Percentiles rank a stretch among this genome's conserved stretches.
Conservation (phyloP, 352 stramenopile genomes). For the Phytophthora fragariaefolia region DNA sequence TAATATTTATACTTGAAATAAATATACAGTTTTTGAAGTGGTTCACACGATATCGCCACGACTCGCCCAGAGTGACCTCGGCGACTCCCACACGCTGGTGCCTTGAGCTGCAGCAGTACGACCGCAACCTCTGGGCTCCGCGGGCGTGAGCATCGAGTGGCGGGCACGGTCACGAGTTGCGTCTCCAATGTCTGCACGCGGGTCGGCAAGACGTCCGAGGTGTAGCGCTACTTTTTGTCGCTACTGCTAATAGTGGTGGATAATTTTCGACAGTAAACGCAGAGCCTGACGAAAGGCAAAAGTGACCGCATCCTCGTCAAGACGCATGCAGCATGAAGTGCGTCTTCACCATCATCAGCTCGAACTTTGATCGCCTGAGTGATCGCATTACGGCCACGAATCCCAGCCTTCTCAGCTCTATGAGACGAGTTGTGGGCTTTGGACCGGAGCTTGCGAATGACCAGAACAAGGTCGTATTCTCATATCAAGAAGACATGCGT, state of each 20-base stretch:
- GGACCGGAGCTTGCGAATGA: slow-evolving; percentile 60
- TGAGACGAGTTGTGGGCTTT: slow-evolving; percentile 84
- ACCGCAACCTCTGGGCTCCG: slow-evolving; percentile 74
- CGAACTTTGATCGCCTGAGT: slow-evolving; percentile 63
- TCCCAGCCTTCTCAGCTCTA: slow-evolving; percentile 71
- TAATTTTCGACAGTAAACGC: slow-evolving; percentile 84
- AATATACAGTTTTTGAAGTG: not conserved
- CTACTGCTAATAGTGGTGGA: slow-evolving; percentile 86
- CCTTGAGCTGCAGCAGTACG: too few relatives aligned
- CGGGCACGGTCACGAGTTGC: slow-evolving; percentile 82
- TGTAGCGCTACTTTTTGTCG: slow-evolving; percentile 72
- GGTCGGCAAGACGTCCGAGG: slow-evolving; percentile 67
- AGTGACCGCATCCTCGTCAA: slow-evolving; percentile 85
- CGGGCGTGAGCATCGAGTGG: slow-evolving; percentile 82
- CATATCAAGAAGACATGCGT: slow-evolving; percentile 61
- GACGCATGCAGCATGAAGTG: slow-evolving; percentile 87
- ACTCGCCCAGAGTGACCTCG: too few relatives aligned
- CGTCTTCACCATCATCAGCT: slow-evolving; percentile 83
- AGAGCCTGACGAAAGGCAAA: slow-evolving; percentile 63
- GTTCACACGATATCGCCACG: too few relatives aligned
- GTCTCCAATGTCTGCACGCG: slow-evolving; percentile 82
- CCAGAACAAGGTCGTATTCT: slow-evolving; percentile 61
- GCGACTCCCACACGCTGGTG: too few relatives aligned
- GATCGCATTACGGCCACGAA: slow-evolving; percentile 67
- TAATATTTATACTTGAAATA: not conserved